Evolutionary conservation across 129 eudicot species (phyloP), one percentile per base, ranked within the genome.

Genomic region (Erigeron canadensis): DNA sequence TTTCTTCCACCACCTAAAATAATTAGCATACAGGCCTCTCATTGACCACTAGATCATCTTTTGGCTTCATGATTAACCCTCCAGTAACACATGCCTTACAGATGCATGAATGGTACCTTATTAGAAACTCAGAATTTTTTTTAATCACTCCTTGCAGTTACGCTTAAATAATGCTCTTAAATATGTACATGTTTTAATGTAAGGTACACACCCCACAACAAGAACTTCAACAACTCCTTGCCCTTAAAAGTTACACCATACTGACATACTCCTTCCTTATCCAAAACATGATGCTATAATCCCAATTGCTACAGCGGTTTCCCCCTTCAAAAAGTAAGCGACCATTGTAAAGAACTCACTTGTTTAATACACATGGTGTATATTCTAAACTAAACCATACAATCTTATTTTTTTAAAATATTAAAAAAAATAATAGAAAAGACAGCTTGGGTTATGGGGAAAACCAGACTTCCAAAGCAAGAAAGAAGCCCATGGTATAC

Each of bases 401-500:
- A 47, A 10, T 0, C 4, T 11, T 47, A 11, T 47, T 47, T 28
- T 28, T 28, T 28, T 3, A n/a, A 2, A 1, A 28, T 28, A 28
- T n/a, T n/a, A 28, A 28, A 28, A 28, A 28, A 28, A 47, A 10
- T n/a, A n/a, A n/a, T n/a, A 46, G 53, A 3, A 0, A 47, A 47
- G 4, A 5, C 53, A 47, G 15, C 15, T n/a, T 47, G 53, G 53
- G 53, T 47, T 47, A 47, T 0, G 15, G 16, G 53, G 53, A 47
- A 47, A 47, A 46, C 0, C 4, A 47, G 53, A 5, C 16, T 47
- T 47, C 15, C 8, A 10, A 47, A 47, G 53, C 10, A 45, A 45
- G 51, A 3, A 7, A 45, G 51, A 45, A 45, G 51, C 51, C 13
- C 87, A 1, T 51, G 18, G 57, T 51, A 51, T 16, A 51, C 57